A percentile compares a stretch with the other conserved stretches of the same genome.
Conservation (phyloP, 2,329 filamentous ascomycete genomes). For the Trichoderma brevicompactum region DNA sequence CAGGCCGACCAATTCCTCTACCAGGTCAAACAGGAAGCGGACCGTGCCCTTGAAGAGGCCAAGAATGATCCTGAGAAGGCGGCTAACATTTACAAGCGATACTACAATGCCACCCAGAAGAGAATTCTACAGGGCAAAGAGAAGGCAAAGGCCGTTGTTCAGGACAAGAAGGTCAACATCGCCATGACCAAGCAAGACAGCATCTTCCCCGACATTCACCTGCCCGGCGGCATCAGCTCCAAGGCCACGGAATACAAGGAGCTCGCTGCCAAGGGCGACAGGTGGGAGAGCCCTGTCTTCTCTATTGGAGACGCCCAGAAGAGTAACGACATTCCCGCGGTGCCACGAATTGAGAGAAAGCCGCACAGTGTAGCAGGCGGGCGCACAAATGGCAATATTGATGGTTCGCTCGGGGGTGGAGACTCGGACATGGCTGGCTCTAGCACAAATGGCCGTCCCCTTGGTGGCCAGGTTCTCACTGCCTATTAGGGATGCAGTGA, state of each 20-base stretch:
- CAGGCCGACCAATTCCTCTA: conserved; percentile 74
- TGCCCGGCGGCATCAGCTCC: conserved; percentile 82
- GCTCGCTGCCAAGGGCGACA: conserved; percentile 82
- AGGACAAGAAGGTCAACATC: conserved; percentile 69
- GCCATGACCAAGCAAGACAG: conserved; percentile 74
- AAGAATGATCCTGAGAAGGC: conserved; percentile 68
- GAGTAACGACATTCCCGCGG: conserved; percentile 71
- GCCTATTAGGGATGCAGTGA: conserved; percentile 32
- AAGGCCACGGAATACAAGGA: conserved; percentile 96
- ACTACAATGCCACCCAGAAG: conserved; percentile 75
- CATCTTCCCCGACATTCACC: conserved; percentile 81
- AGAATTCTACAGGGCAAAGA: conserved; percentile 75
- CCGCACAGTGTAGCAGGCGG: conserved; percentile 32
- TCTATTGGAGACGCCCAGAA: conserved; percentile 77
- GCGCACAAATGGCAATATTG: conserved; percentile 10
- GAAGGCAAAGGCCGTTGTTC: conserved; percentile 65
- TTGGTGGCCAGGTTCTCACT: conserved; percentile 27
- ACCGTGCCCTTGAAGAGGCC: conserved; percentile 67
- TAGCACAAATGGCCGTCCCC: conserved; percentile 1
- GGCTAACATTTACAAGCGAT: conserved; percentile 85
- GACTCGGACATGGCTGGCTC: background rate
- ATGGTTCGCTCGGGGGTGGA: conserved; percentile 27
- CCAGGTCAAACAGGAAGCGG: conserved; percentile 80
- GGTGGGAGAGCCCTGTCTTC: conserved; percentile 95
- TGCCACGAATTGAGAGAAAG: conserved; percentile 57